phyloP scores from a whole-genome alignment of 1,284 basidiomycete genomes.

The Cutaneotrichosporon sp. region DNA sequence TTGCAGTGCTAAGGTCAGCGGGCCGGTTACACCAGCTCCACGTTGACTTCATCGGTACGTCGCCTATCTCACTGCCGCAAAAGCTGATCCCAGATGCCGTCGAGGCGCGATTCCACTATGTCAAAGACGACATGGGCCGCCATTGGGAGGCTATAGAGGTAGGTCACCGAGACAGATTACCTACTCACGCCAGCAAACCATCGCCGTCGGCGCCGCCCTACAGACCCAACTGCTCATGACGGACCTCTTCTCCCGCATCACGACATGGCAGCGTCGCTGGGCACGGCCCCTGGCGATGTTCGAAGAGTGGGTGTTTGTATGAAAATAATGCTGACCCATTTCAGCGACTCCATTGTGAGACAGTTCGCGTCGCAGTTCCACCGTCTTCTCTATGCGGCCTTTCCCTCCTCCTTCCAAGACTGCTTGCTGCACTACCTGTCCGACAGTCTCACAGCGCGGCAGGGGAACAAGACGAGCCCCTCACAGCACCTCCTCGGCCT shows the following conservation, averaged over 20 bases:
- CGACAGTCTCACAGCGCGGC: slow-evolving; percentile 22
- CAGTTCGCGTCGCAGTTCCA: slow-evolving; percentile 35
- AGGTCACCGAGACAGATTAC: not conserved
- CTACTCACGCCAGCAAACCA: slow-evolving; percentile 3
- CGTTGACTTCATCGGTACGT: slow-evolving; percentile 32
- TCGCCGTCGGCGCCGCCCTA: not conserved
- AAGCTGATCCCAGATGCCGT: slow-evolving; percentile 27
- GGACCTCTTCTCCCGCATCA: slow-evolving; percentile 38
- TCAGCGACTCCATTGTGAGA: slow-evolving; percentile 23
- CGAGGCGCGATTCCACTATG: slow-evolving; percentile 31
- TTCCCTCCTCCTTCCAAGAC: slow-evolving; percentile 36
- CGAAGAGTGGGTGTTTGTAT: slow-evolving; percentile 32
- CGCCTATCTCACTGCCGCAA: too few relatives aligned
- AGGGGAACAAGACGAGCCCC: slow-evolving; percentile 10
- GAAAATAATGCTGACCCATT: slow-evolving; percentile 5
- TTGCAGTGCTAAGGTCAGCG: slow-evolving; percentile 16
- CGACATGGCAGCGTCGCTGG: slow-evolving; percentile 46
- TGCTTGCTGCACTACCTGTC: slow-evolving; percentile 35
- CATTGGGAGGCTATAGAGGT: slow-evolving; percentile 30
- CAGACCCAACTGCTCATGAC: slow-evolving; percentile 21
- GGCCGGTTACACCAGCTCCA: slow-evolving; percentile 21
- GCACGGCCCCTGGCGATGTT: slow-evolving; percentile 32
- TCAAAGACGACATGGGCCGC: slow-evolving; percentile 30
- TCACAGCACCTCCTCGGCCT: slow-evolving; percentile 59
- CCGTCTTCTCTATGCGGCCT: slow-evolving; percentile 39